phyloP scores from a whole-genome alignment of 768 basidiomycete species.

The Gymnopilus junonius region DNA sequence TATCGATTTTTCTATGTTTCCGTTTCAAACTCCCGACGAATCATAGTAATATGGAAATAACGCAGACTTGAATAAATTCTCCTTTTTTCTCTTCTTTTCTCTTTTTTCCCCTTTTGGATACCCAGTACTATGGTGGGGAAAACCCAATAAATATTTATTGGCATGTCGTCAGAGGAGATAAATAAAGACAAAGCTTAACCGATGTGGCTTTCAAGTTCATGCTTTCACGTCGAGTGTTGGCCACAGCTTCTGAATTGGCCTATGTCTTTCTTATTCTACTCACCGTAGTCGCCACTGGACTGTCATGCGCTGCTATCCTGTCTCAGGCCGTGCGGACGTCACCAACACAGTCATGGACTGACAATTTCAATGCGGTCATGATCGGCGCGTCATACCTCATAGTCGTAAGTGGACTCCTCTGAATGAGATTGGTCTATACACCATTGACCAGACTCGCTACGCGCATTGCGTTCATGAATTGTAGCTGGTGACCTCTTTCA shows the following conservation, averaged over 20 bases:
- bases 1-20: no score
- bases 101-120: no score
- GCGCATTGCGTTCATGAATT: neutral
- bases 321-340: slow-evolving; percentile 76
- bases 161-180: neutral
- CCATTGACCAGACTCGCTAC: neutral
- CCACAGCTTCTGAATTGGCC: slow-evolving; percentile 56
- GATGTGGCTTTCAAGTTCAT: slow-evolving; percentile 24
- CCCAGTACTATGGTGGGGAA: no score
- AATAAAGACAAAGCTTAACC: slow-evolving; percentile 3
- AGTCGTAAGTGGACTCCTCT: slow-evolving; percentile 50
- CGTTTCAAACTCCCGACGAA: no score
- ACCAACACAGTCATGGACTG: slow-evolving; percentile 52
- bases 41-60: no score
- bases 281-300: slow-evolving; percentile 55
- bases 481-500: slow-evolving; percentile 60
- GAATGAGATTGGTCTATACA: neutral
- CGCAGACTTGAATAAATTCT: no score
- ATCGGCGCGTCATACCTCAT: slow-evolving; percentile 74
- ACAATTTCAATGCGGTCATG: slow-evolving; percentile 70
- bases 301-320: slow-evolving; percentile 68
- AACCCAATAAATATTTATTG: no score
- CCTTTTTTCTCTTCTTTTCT: no score
- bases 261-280: slow-evolving; percentile 58
- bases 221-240: slow-evolving; percentile 46